Conservation (phyloP, 495 filamentous ascomycete species). For the Parachaetomium inaequale region DNA sequence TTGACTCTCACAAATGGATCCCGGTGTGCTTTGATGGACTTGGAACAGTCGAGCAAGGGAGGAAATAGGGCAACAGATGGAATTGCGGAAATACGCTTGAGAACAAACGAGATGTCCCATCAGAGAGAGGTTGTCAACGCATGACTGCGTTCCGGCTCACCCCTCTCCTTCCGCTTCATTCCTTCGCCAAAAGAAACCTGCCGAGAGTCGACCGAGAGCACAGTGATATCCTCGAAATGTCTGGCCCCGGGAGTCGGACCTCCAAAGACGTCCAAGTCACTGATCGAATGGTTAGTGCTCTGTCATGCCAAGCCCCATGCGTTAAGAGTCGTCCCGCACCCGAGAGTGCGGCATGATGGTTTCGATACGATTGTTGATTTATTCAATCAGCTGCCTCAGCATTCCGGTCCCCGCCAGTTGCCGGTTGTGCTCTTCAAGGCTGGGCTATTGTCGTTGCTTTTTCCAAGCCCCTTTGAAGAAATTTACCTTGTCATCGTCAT, state of each 20-base stretch:
- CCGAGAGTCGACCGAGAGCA: too few relatives aligned
- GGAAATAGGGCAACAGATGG: too few relatives aligned
- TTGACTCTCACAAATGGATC: too few relatives aligned
- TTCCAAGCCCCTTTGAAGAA: not conserved
- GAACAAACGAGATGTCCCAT: too few relatives aligned
- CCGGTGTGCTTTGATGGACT: too few relatives aligned
- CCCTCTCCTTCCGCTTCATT: too few relatives aligned
- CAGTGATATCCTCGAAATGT: slow-evolving; percentile 48
- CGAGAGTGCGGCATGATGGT: slow-evolving; percentile 42
- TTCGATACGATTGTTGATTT: slow-evolving; percentile 54
- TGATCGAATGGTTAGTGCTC: not conserved
- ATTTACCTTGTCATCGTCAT: slow-evolving; percentile 50
- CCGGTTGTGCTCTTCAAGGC: slow-evolving; percentile 58
- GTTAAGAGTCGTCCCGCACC: slow-evolving; percentile 15
- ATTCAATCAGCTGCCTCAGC: slow-evolving; percentile 52
- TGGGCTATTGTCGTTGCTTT: slow-evolving; percentile 1
- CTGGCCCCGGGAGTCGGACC: slow-evolving; percentile 58
- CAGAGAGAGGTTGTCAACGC: too few relatives aligned
- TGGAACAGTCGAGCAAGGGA: too few relatives aligned
- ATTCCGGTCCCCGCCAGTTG: slow-evolving; percentile 61
- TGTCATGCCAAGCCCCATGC: not conserved
- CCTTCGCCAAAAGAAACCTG: slow-evolving; percentile 53
- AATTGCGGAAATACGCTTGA: too few relatives aligned
- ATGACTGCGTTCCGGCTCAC: too few relatives aligned
- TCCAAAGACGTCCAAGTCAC: slow-evolving; percentile 52